Conservation (phyloP, 345 rosid genomes). For the Bretschneidera sinensis region DNA sequence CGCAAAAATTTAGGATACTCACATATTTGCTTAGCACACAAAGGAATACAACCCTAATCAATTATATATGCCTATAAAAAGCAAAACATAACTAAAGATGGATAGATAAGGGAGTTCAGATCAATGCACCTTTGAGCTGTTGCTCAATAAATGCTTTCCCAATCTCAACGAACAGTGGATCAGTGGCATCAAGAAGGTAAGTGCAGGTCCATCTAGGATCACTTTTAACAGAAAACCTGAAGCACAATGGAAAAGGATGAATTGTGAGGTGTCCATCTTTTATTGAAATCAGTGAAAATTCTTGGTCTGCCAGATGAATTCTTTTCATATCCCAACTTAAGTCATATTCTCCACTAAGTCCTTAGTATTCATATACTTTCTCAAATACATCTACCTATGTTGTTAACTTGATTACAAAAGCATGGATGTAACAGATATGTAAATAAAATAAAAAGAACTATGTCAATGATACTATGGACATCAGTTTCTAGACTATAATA, state of each 20-base stretch:
- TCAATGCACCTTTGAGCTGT: constrained; percentile 41
- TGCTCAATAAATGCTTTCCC: constrained; percentile 59
- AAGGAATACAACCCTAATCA: constrained; percentile 3
- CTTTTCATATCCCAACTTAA: background rate
- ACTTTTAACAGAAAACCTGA: constrained; percentile 60
- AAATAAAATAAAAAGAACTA: no score
- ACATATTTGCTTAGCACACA: constrained; percentile 12
- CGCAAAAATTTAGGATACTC: constrained; percentile 5
- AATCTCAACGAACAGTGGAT: constrained; percentile 64
- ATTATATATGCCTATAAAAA: background rate
- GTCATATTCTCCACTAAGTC: background rate
- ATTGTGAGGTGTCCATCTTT: background rate
- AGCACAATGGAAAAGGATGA: constrained; percentile 10
- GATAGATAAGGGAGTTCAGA: background rate
- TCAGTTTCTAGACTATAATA: no score
- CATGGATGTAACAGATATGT: no score
- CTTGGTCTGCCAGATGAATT: background rate
- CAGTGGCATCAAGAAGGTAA: constrained; percentile 74
- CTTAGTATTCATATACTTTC: background rate
- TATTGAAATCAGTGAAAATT: no score
- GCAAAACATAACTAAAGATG: background rate
- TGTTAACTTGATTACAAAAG: no score
- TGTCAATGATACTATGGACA: no score
- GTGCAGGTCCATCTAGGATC: constrained; percentile 68
- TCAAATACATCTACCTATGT: no score